Evolutionary conservation across 2,329 filamentous ascomycete genomes (phyloP).

Genomic region (Colletotrichum neosansevieriae): DNA sequence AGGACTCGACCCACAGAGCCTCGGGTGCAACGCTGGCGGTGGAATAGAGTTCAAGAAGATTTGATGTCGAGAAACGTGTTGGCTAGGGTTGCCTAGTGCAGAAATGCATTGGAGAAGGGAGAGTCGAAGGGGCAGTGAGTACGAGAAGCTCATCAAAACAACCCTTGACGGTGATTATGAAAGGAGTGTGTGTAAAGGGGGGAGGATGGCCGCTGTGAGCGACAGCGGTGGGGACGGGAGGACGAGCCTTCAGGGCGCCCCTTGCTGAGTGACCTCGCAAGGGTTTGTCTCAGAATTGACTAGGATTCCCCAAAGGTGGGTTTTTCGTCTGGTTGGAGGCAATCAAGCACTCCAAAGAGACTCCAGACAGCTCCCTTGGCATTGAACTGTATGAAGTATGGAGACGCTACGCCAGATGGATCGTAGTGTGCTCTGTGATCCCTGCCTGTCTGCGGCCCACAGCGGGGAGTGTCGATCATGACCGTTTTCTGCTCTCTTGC

Average conservation of each 20-base stretch:
- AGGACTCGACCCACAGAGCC: constrained; percentile 23
- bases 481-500: constrained; percentile 43
- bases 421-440: constrained; percentile 26
- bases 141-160: constrained; percentile 41
- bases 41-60: constrained; percentile 26
- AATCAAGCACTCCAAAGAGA: constrained; percentile 33
- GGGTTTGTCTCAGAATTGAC: constrained; percentile 52
- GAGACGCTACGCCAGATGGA: constrained; percentile 31
- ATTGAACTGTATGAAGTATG: constrained; percentile 32
- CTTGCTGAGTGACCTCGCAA: constrained; percentile 40
- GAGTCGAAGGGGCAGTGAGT: constrained; percentile 28
- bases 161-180: constrained; percentile 38
- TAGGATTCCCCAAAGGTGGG: constrained; percentile 49
- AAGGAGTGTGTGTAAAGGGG: constrained; percentile 34
- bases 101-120: constrained; percentile 4
- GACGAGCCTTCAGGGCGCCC: constrained; percentile 29
- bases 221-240: constrained; percentile 26
- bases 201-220: constrained; percentile 17
- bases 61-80: constrained; percentile 22
- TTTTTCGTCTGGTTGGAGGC: constrained; percentile 25
- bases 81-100: constrained; percentile 26
- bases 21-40: constrained; percentile 34
- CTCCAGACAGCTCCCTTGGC: constrained; percentile 35
- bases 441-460: constrained; percentile 43
- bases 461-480: constrained; percentile 46